Evolutionary conservation across 257 asterid species (phyloP), one percentile per base, ranked within the genome.

Genomic region (Nicotiana paniculata): DNA sequence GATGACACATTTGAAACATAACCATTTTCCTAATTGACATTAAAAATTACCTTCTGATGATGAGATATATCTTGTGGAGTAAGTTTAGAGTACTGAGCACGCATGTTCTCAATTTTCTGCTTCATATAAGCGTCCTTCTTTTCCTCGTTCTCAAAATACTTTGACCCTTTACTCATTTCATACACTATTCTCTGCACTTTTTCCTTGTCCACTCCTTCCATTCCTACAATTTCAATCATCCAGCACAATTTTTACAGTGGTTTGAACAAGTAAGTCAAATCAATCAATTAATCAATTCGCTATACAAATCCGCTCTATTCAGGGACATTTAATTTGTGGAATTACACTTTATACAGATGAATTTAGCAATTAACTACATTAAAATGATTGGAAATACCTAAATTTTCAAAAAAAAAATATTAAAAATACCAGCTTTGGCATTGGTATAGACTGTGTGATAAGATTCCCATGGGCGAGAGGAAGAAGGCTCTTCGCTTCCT

Each of bases 191-290:
- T 93, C 90, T 96, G 98, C 88, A 96, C 99, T 84, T 90, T 96
- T 61, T 96, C 98, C 97, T 93, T 93, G 88, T 96, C 98, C 88
- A 96, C 99, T 66, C 98, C 98, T 82, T 96, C 99, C 99, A 96
- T 96, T 62, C 99, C 98, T 94, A 84, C 79, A 85, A 85, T 68
- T 53, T 26, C 81, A 84, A 53, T 46, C 32, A 65, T 67, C 61
- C 82, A 74, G 51, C 72, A 32, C 75, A 8, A 16, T 43, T 43
- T 43, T 54, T 0, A 35, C 21, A 4, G 46, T 26, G 16, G 37
- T 46, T 64, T 48, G 4, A 37, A 65, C 35, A 33, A 37, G 32
- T 16, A n/a, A 46, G 4, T 48, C 6, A 26, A 77, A 79, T 11
- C 33, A 6, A 66, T 26, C 69, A 80, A 17, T 58, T 80, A 77